These are phyloP conservation scores for Ganoderma leucocontextum DNA, from an alignment of 1,284 basidiomycete species.

Conservation along the genomic window DNA sequence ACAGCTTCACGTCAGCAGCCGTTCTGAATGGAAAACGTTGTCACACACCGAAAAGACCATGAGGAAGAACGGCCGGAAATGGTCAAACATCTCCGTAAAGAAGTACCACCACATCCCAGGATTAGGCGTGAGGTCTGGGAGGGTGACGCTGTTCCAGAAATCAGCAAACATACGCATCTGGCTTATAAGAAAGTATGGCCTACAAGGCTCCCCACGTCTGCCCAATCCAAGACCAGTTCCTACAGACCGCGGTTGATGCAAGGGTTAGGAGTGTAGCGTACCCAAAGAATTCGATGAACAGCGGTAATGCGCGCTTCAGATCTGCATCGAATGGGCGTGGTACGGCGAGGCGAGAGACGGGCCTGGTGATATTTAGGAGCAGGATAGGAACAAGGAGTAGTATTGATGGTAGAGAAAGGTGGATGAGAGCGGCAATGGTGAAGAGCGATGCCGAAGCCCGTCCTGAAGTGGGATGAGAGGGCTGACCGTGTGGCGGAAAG, in stretches of 20 bases:
- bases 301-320: conserved; percentile 47
- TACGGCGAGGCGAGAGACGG: conserved; percentile 69
- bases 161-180: background rate
- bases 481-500: background rate
- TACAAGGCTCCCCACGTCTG: conserved; percentile 89
- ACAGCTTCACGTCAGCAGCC: background rate
- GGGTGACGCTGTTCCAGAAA: conserved; percentile 42
- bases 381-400: conserved; percentile 75
- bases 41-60: conserved; percentile 89
- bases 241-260: conserved; percentile 61
- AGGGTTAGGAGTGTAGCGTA: conserved; percentile 60
- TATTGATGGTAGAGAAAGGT: conserved; percentile 76
- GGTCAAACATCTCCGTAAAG: conserved; percentile 99
- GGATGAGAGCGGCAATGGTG: conserved; percentile 72
- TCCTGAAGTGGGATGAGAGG: conserved; percentile 48
- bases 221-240: conserved; percentile 70
- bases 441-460: conserved; percentile 64
- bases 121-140: conserved; percentile 92
- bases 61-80: conserved; percentile 95
- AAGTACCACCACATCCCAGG: conserved; percentile 99
- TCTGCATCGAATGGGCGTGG: conserved; percentile 55
- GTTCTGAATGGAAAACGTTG: background rate
- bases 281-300: conserved; percentile 55
- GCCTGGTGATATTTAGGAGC: conserved; percentile 68
- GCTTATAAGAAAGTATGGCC: conserved; percentile 3